Evolutionary conservation across 805 yeast species (phyloP).

Genomic region (Lachancea fermentati): DNA sequence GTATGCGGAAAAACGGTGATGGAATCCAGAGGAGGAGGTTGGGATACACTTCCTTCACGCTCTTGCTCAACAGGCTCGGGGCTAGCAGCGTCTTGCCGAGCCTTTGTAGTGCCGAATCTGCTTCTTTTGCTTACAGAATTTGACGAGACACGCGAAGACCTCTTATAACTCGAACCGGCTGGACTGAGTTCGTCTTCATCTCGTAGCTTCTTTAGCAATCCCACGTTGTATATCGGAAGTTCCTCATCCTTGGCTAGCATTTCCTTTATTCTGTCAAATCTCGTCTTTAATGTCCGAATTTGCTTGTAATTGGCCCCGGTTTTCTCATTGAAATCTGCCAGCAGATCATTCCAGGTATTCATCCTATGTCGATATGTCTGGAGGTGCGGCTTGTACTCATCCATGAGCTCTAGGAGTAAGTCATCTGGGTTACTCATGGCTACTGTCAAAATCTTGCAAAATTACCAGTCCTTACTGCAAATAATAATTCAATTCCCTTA

Average conservation of each 20-base stretch:
- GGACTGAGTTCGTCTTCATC: slow-evolving; percentile 5
- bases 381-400: slow-evolving; percentile 26
- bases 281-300: slow-evolving; percentile 26
- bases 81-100: background rate
- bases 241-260: slow-evolving; percentile 9
- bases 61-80: background rate
- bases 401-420: slow-evolving; percentile 19
- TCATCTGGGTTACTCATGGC: slow-evolving; percentile 15
- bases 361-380: slow-evolving; percentile 22
- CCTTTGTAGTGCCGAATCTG: background rate
- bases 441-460: background rate
- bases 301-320: slow-evolving; percentile 25
- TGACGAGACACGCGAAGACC: background rate
- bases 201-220: slow-evolving; percentile 11
- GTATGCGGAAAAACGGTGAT: slow-evolving; percentile 12
- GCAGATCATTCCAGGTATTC: slow-evolving; percentile 25
- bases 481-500: background rate
- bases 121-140: too few species aligned
- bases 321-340: slow-evolving; percentile 21
- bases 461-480: background rate
- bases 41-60: background rate
- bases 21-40: slow-evolving; percentile 11
- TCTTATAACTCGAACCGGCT: background rate
- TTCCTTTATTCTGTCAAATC: slow-evolving; percentile 24
- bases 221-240: slow-evolving; percentile 12